These are phyloP conservation scores for Vicia villosa DNA, from an alignment of 306 rosid genomes.

Conservation along the genomic window DNA sequence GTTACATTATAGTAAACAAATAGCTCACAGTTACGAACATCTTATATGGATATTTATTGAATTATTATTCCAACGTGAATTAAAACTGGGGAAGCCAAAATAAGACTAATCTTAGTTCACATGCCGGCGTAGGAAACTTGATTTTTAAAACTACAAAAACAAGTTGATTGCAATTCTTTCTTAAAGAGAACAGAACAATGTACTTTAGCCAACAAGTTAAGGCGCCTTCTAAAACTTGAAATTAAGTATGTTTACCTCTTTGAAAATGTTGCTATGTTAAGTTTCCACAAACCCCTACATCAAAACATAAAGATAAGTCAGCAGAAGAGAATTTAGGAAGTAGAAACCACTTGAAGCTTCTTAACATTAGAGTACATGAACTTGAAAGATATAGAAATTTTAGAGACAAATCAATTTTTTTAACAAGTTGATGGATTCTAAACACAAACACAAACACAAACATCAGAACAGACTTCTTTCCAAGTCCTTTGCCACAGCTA, in stretches of 20 bases:
- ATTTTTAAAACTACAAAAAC: not conserved
- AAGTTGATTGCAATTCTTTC: conserved; percentile 18
- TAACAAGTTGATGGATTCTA: conserved; percentile 75
- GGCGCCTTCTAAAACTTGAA: too few species aligned
- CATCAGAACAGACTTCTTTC: conserved; percentile 73
- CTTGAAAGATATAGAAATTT: conserved; percentile 19
- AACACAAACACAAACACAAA: too few species aligned
- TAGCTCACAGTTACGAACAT: too few species aligned
- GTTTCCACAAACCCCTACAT: conserved; percentile 77
- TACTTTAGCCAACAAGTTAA: conserved; percentile 11
- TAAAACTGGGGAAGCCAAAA: too few species aligned
- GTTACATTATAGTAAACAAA: too few species aligned
- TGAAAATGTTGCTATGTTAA: conserved; percentile 72
- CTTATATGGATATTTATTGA: too few species aligned
- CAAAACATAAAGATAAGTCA: conserved; percentile 41
- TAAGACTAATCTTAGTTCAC: too few species aligned
- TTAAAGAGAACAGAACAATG: conserved; percentile 15
- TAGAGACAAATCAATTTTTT: conserved; percentile 63
- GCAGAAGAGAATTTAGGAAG: conserved; percentile 10
- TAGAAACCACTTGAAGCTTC: not conserved
- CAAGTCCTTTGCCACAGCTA: conserved; percentile 90
- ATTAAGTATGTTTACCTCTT: too few species aligned
- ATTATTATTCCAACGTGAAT: too few species aligned
- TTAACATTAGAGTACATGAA: conserved; percentile 10
- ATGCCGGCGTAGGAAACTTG: too few species aligned